phyloP scores from a whole-genome alignment of 2,329 filamentous ascomycete species.

The Phaeosphaeriaceae sp. region DNA sequence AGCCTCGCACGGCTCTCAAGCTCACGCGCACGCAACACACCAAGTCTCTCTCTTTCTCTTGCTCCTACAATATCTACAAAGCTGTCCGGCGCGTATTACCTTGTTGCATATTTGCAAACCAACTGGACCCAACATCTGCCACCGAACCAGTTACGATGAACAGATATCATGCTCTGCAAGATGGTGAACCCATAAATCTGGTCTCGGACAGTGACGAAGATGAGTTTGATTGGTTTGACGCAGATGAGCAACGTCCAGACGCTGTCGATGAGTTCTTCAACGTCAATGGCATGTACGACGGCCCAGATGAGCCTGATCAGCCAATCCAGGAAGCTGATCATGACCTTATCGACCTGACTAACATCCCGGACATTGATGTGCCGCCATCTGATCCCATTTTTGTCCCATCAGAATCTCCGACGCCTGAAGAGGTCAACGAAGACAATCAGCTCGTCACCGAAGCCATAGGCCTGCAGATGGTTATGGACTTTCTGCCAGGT shows the following conservation, averaged over 20 bases:
- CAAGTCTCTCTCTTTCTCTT: neutral
- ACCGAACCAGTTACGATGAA: conserved; percentile 14
- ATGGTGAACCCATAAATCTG: conserved; percentile 28
- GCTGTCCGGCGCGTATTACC: no score
- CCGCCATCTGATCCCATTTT: conserved; percentile 16
- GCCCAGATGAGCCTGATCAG: conserved; percentile 1
- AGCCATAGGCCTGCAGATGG: conserved; percentile 36
- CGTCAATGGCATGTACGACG: conserved; percentile 3
- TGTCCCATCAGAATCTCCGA: neutral
- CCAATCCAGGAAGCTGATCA: conserved; percentile 5
- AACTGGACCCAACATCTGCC: neutral
- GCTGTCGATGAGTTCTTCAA: conserved; percentile 6
- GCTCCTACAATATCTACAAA: no score
- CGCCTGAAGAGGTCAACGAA: neutral
- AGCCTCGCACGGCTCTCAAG: neutral
- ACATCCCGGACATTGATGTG: conserved; percentile 30
- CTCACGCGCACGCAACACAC: neutral
- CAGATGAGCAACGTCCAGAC: conserved; percentile 3
- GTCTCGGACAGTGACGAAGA: conserved; percentile 31
- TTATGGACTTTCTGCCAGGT: conserved; percentile 45
- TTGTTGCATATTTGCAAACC: no score
- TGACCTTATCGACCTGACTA: conserved; percentile 30
- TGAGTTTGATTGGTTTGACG: conserved; percentile 11
- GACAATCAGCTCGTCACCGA: conserved; percentile 21
- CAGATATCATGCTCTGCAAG: neutral